phyloP scores from a whole-genome alignment of 306 rosid genomes.

The Abrus precatorius region DNA sequence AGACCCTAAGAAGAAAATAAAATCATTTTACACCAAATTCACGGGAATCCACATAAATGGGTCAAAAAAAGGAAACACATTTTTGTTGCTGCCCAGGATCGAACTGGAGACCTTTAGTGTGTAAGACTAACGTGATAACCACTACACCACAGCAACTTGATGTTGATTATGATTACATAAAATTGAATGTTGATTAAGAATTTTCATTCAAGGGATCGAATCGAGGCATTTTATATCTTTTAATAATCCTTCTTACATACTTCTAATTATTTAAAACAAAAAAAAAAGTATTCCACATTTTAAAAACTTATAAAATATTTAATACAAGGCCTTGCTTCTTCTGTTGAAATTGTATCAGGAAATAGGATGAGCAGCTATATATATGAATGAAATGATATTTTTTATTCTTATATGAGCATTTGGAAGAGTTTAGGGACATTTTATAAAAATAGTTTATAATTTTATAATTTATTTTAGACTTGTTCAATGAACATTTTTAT shows the following conservation, averaged over 20 bases:
- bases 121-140: conserved; percentile 64
- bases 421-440: no score
- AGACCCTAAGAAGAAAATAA: not conserved
- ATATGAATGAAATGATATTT: not conserved
- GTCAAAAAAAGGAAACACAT: not conserved
- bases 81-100: conserved; percentile 76
- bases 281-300: not conserved
- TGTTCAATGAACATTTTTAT: no score
- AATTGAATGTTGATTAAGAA: no score
- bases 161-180: not conserved
- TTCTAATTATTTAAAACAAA: not conserved
- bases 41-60: no score
- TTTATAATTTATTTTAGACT: no score
- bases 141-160: conserved; percentile 47
- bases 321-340: not conserved
- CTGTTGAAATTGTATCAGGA: not conserved
- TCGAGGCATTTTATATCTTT: no score
- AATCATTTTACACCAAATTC: no score
- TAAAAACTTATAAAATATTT: not conserved
- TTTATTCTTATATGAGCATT: not conserved
- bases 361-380: not conserved
- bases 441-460: no score
- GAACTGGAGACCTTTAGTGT: conserved; percentile 91
- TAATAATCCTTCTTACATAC: not conserved
- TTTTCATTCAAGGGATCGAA: no score